Evolutionary conservation across 805 yeast species (phyloP).

Genomic region (Candida ulmi): DNA sequence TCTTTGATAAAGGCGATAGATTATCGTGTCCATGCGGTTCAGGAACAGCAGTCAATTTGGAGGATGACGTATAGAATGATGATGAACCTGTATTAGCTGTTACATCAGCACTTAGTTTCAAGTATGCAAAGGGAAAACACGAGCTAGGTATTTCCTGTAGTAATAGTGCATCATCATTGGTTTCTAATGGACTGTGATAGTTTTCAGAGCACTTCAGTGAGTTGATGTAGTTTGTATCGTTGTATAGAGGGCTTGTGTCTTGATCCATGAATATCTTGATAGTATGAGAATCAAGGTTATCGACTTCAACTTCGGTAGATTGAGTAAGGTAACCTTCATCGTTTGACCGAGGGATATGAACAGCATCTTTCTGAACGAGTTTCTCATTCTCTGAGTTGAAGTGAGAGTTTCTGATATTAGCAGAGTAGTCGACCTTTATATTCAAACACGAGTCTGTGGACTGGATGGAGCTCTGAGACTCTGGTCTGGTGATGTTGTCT

Average conservation of each 20-base stretch:
- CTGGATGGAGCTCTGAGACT: slow-evolving; percentile 11
- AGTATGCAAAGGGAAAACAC: slow-evolving; percentile 6
- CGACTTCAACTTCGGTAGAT: too few species aligned
- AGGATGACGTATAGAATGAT: slow-evolving; percentile 14
- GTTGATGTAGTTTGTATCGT: neutral
- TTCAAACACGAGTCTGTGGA: slow-evolving; percentile 9
- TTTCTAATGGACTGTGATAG: neutral
- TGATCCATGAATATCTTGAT: neutral
- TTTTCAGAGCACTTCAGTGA: neutral
- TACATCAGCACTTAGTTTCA: slow-evolving; percentile 7
- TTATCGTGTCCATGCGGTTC: slow-evolving; percentile 3
- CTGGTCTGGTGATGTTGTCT: slow-evolving; percentile 4
- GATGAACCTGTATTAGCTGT: neutral
- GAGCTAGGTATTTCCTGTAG: slow-evolving; percentile 8
- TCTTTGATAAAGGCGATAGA: slow-evolving; percentile 14
- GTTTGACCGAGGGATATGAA: too few species aligned
- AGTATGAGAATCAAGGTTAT: too few species aligned
- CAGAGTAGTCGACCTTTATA: too few species aligned
- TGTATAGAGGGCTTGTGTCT: neutral
- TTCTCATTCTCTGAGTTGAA: too few species aligned
- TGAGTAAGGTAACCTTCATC: too few species aligned
- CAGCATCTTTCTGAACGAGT: too few species aligned
- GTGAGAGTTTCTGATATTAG: too few species aligned
- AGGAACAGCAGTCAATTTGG: slow-evolving; percentile 16
- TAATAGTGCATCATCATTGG: neutral